phyloP scores from a whole-genome alignment of 1,284 basidiomycete genomes.

The Microbotryum scabiosae region DNA sequence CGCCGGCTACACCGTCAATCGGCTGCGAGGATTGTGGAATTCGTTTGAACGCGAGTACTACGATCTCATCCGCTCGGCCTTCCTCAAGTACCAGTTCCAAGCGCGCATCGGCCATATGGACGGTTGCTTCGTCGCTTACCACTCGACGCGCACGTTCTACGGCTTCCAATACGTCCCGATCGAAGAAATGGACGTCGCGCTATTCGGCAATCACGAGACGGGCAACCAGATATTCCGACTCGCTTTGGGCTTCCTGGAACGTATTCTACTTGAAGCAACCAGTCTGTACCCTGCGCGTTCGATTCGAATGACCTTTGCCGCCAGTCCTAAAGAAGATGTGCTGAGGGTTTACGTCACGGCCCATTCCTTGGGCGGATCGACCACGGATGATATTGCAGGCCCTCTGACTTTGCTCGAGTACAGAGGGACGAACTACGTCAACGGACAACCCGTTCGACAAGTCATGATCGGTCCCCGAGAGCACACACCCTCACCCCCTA shows the following conservation, averaged over 20 bases:
- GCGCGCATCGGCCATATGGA: conserved; percentile 96
- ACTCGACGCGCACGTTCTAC: conserved; percentile 80
- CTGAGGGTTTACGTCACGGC: conserved; percentile 24
- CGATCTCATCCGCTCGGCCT: conserved; percentile 84
- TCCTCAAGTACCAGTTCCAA: conserved; percentile 96
- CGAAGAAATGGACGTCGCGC: conserved; percentile 72
- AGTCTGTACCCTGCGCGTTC: conserved; percentile 55
- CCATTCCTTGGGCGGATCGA: neutral
- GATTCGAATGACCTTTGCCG: conserved; percentile 20
- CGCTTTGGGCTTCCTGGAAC: conserved; percentile 65
- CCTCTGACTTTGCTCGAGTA: conserved; percentile 25
- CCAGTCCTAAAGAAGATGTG: neutral
- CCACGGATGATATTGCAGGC: neutral
- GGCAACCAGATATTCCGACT: conserved; percentile 71
- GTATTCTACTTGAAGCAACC: conserved; percentile 55
- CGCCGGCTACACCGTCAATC: conserved; percentile 63
- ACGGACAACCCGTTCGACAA: conserved; percentile 4
- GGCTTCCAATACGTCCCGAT: conserved; percentile 91
- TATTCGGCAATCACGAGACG: conserved; percentile 59
- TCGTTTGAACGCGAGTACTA: conserved; percentile 82
- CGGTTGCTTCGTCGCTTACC: conserved; percentile 88
- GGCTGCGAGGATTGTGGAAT: conserved; percentile 53
- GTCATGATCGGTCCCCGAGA: conserved; percentile 1
- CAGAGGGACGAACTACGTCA: conserved; percentile 21
- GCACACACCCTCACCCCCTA: neutral